Base-by-base conservation (phyloP, 495 filamentous ascomycete genomes). In the Beverwykella pulmonaria region DNA sequence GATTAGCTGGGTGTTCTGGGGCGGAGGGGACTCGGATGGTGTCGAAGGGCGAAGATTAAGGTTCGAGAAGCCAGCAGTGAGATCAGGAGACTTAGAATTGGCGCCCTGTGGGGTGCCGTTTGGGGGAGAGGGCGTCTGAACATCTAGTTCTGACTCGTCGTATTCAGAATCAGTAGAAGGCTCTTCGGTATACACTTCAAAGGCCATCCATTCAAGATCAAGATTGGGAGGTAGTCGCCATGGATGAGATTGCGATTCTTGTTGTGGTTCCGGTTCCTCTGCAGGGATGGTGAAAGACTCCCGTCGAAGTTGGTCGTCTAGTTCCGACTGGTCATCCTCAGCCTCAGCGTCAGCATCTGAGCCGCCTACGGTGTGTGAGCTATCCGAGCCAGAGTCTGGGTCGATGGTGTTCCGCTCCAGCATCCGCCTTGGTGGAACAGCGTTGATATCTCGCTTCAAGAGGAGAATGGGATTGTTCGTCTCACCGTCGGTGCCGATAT, bases 121-220 rank as follows among this genome's bases (percentile, higher is more conserved):
- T 50, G 67, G 61, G 59, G 70, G 39, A 70, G 26, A 69, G 68
- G 36, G 71, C 71, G n/a, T 55, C 22, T 84, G 81, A 32, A 79
- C 73, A 30, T 89, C 83, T 5, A 83, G 79, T 54, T 90, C 86
- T 0, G 82, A 82, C 39, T 90, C 87, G 2, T 74, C 75, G 27
- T 61, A 23, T 14, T 68, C 70, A 9, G 57, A 66, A 9, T 77
- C 79, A 30, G 83, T 84, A 29, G 76, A 73, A n/a, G 82, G 78
- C 17, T 82, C 79, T 79, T 91, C 89, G 30, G 82, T 83, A 73
- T 86, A 95, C 0, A 98, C 90, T 74, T 97, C 93, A 53, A 98
- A 86, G 0, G 95, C 95, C 60, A 99, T 83, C 95, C 95, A 98
- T 79, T 97, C 94, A 0, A 90, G 89, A 66, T 98, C 94, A 1